Evolutionary conservation across 257 asterid genomes (phyloP), one percentile per base, ranked within the genome.

Genomic region (Ilex aquifolium): DNA sequence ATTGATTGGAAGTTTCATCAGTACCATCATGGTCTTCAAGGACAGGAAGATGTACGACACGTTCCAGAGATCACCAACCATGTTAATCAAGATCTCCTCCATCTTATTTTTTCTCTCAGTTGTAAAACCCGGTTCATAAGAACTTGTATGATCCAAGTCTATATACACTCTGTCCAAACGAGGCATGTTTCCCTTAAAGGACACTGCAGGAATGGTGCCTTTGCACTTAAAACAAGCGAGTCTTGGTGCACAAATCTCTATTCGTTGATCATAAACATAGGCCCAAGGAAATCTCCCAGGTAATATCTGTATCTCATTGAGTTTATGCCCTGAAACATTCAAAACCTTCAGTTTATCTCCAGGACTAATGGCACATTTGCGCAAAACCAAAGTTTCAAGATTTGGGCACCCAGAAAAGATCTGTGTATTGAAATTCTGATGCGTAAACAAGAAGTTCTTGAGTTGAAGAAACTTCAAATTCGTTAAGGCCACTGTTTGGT

Each of bases 231-330:
- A 80, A 27, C 10, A 58, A 48, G 32, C 63, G 36, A 83, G 87
- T 10, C 48, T 67, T 14, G 87, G 90, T 15, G 85, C 83, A 65
- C 74, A 63, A 50, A 83, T 76, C 36, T 48, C 55, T 57, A 83
- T 83, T 70, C 52, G 16, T 5, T 69, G 82, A 66, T 73, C 76
- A 40, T 71, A 57, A 27, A 68, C 73, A 39, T 63, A 69, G 31
- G 54, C 67, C 84, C 80, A 83, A 40, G 80, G 90, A 58, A 79
- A 77, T 77, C 88, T 79, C 88, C 88, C 27, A 21, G 27, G 27
- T 21, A 82, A 52, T 63, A 31, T 74, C 9, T 60, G n/a, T 3
- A 82, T 74, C 75, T 76, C 85, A 72, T 32, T 71, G 5, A 82
- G 80, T 13, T 76, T 71, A 66, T 13, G 62, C 31, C 81, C 76